A percentile compares a stretch with the other conserved stretches of the same genome.
These are phyloP conservation scores for Puccinia sorghi DNA, from an alignment of 1,284 basidiomycete genomes.

Conservation along the genomic window DNA sequence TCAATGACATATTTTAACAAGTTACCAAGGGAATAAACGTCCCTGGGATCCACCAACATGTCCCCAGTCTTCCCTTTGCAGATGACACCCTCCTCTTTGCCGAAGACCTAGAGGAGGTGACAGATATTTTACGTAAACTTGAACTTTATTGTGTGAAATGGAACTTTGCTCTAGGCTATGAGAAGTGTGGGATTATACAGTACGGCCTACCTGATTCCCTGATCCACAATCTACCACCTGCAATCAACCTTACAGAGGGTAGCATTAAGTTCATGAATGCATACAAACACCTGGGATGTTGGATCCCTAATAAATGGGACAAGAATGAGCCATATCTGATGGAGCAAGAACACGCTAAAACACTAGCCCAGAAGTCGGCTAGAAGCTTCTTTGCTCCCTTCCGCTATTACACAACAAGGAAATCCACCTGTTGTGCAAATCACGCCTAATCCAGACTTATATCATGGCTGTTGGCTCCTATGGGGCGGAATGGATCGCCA, in stretches of 20 bases:
- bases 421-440: background rate
- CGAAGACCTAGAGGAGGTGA: background rate
- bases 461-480: background rate
- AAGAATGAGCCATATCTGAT: background rate
- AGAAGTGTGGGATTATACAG: too few relatives aligned
- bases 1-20: constrained; percentile 6
- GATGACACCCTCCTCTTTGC: constrained; percentile 19
- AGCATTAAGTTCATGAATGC: background rate
- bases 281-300: constrained; percentile 20
- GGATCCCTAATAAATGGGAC: background rate
- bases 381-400: background rate
- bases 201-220: constrained; percentile 2
- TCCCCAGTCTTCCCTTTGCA: background rate
- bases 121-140: background rate
- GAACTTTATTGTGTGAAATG: too few relatives aligned
- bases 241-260: background rate
- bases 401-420: background rate
- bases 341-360: background rate
- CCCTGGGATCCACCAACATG: background rate
- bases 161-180: too few relatives aligned
- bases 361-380: background rate
- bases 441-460: background rate
- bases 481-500: constrained; percentile 9
- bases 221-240: too few relatives aligned
- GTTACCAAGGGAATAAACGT: background rate